Percentiles rank a stretch among this genome's conserved stretches.
phyloP scores from a whole-genome alignment of 2,329 filamentous ascomycete species.

The Alternaria consortialis region DNA sequence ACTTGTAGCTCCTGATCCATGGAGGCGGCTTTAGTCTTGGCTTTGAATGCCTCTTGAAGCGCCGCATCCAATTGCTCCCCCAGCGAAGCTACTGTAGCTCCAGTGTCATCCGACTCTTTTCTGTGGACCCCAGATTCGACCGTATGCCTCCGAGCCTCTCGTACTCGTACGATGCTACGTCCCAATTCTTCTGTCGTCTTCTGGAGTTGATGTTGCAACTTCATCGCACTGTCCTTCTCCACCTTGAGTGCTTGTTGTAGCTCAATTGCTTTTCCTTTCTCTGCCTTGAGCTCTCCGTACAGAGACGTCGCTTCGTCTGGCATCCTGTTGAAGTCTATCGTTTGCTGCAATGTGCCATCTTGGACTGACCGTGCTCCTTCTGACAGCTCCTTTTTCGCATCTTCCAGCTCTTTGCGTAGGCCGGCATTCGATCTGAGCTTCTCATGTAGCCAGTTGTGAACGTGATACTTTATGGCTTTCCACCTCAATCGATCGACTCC shows the following conservation, averaged over 20 bases:
- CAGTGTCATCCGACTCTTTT: too few species aligned
- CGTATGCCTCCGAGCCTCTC: neutral
- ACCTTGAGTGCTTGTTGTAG: neutral
- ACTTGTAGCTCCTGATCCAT: neutral
- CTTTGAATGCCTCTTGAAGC: neutral
- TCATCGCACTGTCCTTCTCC: too few species aligned
- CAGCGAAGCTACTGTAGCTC: neutral
- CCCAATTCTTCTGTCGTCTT: neutral
- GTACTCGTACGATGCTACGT: neutral
- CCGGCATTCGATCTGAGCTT: neutral
- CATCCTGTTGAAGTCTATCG: neutral
- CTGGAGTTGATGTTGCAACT: too few species aligned
- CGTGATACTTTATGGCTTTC: neutral
- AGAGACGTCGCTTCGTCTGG: neutral
- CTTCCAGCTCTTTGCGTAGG: neutral
- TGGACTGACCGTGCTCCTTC: neutral
- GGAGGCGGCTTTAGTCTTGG: neutral
- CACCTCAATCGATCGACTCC: neutral
- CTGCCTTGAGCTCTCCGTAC: neutral
- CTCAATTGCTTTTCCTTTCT: too few species aligned
- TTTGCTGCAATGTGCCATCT: neutral
- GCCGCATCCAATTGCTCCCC: neutral
- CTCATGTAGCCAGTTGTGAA: neutral
- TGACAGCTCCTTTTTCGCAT: neutral
- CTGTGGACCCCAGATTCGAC: neutral